Conservation (phyloP, 192 early-diverging fungal genomes). For the Dispira simplex region DNA sequence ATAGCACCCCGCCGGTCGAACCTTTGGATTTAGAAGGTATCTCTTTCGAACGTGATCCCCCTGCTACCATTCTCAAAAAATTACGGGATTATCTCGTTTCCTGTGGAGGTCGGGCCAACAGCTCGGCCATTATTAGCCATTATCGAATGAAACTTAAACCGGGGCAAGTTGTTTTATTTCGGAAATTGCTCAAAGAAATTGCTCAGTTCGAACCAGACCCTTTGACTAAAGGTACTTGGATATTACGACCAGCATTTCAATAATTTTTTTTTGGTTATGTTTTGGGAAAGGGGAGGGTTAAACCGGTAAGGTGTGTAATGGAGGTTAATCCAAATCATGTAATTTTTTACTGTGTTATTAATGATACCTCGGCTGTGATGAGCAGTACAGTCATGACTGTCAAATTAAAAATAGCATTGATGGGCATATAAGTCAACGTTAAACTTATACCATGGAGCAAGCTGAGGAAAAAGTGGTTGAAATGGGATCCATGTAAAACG, state of each 20-base stretch:
- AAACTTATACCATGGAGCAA: too few relatives aligned
- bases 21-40: neutral
- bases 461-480: too few relatives aligned
- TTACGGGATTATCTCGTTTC: slow-evolving; percentile 38
- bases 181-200: slow-evolving; percentile 51
- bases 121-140: slow-evolving; percentile 30
- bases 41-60: neutral
- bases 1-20: neutral
- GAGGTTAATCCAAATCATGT: too few relatives aligned
- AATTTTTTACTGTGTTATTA: too few relatives aligned
- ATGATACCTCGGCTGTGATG: too few relatives aligned
- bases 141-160: slow-evolving; percentile 32
- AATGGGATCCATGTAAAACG: too few relatives aligned
- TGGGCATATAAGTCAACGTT: too few relatives aligned
- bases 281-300: too few relatives aligned
- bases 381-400: too few relatives aligned
- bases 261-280: neutral
- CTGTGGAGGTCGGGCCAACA: slow-evolving; percentile 27
- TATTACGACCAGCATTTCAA: neutral
- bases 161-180: slow-evolving; percentile 37
- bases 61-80: slow-evolving; percentile 8
- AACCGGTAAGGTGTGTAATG: too few relatives aligned
- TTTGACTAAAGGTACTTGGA: neutral
- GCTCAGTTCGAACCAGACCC: slow-evolving; percentile 18
- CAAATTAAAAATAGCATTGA: too few relatives aligned